Conservation (phyloP, 2,329 filamentous ascomycete genomes). For the Phaeosphaeriaceae sp. region DNA sequence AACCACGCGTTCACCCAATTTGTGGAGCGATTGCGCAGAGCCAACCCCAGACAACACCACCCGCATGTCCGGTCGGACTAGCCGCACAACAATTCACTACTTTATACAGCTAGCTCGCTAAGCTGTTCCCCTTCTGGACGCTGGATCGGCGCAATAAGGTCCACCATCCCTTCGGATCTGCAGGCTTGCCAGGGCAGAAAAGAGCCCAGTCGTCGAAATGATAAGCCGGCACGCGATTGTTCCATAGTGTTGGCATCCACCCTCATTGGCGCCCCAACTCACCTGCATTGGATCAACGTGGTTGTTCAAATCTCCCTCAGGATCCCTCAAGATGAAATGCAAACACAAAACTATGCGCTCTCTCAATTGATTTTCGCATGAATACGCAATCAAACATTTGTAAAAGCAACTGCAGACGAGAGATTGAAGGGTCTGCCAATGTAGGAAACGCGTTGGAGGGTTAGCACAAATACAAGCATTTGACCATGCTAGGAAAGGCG, state of each 20-base stretch:
- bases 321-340: constrained; percentile 12
- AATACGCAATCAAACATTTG: constrained; percentile 21
- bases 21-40: constrained; percentile 12
- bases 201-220: constrained; percentile 4
- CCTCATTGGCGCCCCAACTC: constrained; percentile 14
- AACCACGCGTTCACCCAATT: constrained; percentile 23
- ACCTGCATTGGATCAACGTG: constrained; percentile 27
- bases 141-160: constrained; percentile 7
- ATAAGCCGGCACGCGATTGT: constrained; percentile 14
- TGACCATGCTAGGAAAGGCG: constrained; percentile 21
- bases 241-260: constrained; percentile 25
- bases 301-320: constrained; percentile 16
- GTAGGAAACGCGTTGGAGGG: too few relatives aligned
- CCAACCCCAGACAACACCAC: not conserved
- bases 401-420: constrained; percentile 5
- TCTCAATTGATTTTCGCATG: constrained; percentile 9
- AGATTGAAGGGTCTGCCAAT: constrained; percentile 5
- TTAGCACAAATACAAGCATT: constrained; percentile 28
- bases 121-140: not conserved
- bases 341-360: not conserved
- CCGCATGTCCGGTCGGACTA: constrained; percentile 8
- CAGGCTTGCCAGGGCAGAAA: constrained; percentile 18
- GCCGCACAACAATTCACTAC: not conserved
- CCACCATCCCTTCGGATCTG: constrained; percentile 15
- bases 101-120: constrained; percentile 4